Base-by-base conservation (phyloP, 208 protist genomes). In the Tritrichomonas foetus region DNA sequence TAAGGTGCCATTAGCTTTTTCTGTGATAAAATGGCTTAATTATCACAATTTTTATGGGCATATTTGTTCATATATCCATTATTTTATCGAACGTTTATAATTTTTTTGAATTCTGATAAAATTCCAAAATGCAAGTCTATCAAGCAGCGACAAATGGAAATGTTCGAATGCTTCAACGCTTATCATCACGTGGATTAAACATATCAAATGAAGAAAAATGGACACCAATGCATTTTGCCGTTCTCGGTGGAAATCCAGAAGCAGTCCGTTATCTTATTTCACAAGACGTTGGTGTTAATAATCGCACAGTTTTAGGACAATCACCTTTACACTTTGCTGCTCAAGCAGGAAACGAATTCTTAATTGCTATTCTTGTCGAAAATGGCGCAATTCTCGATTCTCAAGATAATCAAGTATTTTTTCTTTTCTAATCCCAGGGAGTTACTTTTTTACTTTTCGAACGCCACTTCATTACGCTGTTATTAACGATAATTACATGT, bases 391-490 rank as follows among this genome's bases (percentile, higher is more conserved):
- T 47, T 50, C 30, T 82, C n/a, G 41, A 36, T 47, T 30, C 41
- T 50, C 1, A 9, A 50, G 74, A 82, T 30, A 49, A 82, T 50
- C 47, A 82, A 20, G 41, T 47, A 82, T 61, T 61, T 61, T 61
- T 61, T 61, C 16, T 61, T 61, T 61, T 22, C 53, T 61, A 61
- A 61, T 16, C 53, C 5, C 16, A 61, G 53, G 53, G 53, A 61
- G 16, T 61, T 61, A 22, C 16, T 61, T 61, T 61, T 61, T 61
- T 61, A 61, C 16, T 61, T 61, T 22, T 61, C 53, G 8, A 30
- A 82, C 74, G 30, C 33, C 74, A 82, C 41, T 82, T 49, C 74
- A 82, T 30, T 82, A 82, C 50, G 74, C 74, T 30, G 74, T 82
- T 11, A 20, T 20, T 47, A 82, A 82, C n/a, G 41, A 39, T 50